phyloP scores from a whole-genome alignment of 2,329 filamentous ascomycete species.

The Fusarium multiceps region DNA sequence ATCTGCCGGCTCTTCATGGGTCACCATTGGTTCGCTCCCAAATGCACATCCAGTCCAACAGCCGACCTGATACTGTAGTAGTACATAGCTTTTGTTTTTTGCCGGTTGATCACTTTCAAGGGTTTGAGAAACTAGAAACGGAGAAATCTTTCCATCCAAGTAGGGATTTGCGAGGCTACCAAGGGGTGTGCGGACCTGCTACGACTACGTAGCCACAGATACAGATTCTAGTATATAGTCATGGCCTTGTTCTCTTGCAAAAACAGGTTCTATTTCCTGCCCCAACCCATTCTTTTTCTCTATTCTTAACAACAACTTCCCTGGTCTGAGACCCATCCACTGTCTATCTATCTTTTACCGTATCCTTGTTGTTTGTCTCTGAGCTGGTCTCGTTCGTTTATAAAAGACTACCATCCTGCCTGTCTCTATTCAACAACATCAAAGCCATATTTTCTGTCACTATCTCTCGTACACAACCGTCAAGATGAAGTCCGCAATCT shows the following conservation, averaged over 20 bases:
- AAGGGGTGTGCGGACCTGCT: constrained; percentile 6
- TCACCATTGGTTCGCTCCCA: constrained; percentile 7
- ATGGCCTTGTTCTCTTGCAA: constrained; percentile 15
- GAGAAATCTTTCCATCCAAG: constrained; percentile 6
- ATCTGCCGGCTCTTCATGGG: constrained; percentile 5
- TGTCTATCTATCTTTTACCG: background rate
- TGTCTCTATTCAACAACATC: constrained; percentile 1
- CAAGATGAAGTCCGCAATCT: constrained; percentile 44
- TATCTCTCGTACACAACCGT: background rate
- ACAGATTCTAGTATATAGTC: background rate
- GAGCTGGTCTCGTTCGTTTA: constrained; percentile 30
- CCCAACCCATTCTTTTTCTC: constrained; percentile 14
- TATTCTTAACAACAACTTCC: constrained; percentile 23
- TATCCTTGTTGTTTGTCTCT: constrained; percentile 27
- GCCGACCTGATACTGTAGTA: background rate
- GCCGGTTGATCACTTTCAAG: constrained; percentile 11
- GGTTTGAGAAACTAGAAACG: constrained; percentile 3
- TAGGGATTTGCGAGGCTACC: constrained; percentile 30
- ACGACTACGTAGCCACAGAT: constrained; percentile 3
- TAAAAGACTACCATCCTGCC: constrained; percentile 9
- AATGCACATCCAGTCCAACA: background rate
- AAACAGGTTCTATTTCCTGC: constrained; percentile 14
- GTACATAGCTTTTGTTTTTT: background rate
- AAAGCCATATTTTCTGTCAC: constrained; percentile 15
- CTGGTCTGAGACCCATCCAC: constrained; percentile 34